A percentile compares a stretch with the other conserved stretches of the same genome.
phyloP scores from a whole-genome alignment of 441 rosid genomes.

The Euphorbia celastroides region DNA sequence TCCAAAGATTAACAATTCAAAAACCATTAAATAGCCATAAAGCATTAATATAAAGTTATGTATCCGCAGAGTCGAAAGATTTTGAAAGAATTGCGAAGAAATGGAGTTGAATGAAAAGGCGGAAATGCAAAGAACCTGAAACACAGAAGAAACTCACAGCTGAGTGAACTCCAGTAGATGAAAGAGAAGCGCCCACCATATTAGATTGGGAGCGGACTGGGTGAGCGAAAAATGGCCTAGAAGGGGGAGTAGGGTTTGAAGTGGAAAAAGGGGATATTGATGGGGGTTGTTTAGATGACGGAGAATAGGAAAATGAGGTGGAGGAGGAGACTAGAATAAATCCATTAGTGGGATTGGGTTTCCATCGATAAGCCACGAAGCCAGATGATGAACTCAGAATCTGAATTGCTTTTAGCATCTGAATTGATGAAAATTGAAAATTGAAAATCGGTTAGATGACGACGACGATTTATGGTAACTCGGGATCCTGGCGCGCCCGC shows the following conservation, averaged over 20 bases:
- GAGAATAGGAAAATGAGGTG: slow-evolving; percentile 23
- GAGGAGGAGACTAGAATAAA: slow-evolving; percentile 25
- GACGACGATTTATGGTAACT: slow-evolving; percentile 3
- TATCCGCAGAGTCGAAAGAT: neutral
- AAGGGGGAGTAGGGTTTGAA: slow-evolving; percentile 28
- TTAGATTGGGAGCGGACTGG: slow-evolving; percentile 44
- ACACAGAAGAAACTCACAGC: slow-evolving; percentile 46
- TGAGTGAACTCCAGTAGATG: slow-evolving; percentile 38
- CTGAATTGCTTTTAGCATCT: slow-evolving; percentile 83
- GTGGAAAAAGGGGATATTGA: slow-evolving; percentile 17
- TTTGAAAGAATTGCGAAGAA: neutral
- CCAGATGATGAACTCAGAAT: slow-evolving; percentile 44
- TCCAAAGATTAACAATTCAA: neutral
- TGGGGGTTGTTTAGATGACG: slow-evolving; percentile 19
- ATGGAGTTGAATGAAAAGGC: slow-evolving; percentile 1
- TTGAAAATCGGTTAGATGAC: neutral
- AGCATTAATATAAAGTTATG: neutral
- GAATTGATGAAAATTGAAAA: slow-evolving; percentile 14
- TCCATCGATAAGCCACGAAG: slow-evolving; percentile 48
- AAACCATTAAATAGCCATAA: neutral
- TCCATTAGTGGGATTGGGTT: slow-evolving; percentile 30
- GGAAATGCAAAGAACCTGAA: slow-evolving; percentile 9
- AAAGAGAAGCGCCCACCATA: slow-evolving; percentile 35
- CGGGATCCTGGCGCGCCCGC: slow-evolving; percentile 11
- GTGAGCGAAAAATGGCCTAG: slow-evolving; percentile 30